Base-by-base conservation (phyloP, 768 basidiomycete species). In the Mycena kentingensis region DNA sequence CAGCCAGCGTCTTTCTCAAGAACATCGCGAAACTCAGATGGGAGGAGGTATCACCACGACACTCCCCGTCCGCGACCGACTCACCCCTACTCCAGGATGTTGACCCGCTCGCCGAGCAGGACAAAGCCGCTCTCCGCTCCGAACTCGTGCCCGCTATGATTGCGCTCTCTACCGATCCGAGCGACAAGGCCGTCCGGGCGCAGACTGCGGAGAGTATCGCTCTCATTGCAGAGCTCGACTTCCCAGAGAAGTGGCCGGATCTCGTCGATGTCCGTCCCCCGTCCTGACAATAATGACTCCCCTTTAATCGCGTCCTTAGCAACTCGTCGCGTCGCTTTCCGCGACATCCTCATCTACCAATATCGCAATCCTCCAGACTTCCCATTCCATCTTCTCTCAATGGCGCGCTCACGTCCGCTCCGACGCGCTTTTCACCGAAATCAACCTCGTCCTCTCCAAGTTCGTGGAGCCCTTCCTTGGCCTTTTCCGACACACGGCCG, bases 161-260 rank as follows among this genome's bases (percentile, higher is more conserved):
- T 54, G 68, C 83, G 19, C 77, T 98, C 28, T 90, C 93, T 0
- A 15, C 35, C 2, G 76, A 76, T 52, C 79, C 89, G 6, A 70
- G 81, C 31, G 88, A 92, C 69, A 90, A 88, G 63, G 55, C 77
- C 3, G 76, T 90, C 49, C 82, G 90, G 5, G 83, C 87, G 1
- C 94, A 98, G 70, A 81, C 98, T 28, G 95, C 93, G 15, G 95
- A 99, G 71, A 83, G 93, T 10, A 88, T 98, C 27, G 87, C 94
- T 7, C 80, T 95, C 60, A 88, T 98, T 65, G 95, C 97, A 13
- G 84, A 87, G 59, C 77, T 86, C 22, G 97, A 99, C 73, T 99
- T 98, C 66, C 97, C 97, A 10, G 69, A 75, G 15, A 81, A 82
- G 60, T 99, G 97, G 97, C 78, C 82, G 16, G 84, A 88, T 71